Conservation (phyloP, 2,329 filamentous ascomycete genomes). For the Cytospora mali region DNA sequence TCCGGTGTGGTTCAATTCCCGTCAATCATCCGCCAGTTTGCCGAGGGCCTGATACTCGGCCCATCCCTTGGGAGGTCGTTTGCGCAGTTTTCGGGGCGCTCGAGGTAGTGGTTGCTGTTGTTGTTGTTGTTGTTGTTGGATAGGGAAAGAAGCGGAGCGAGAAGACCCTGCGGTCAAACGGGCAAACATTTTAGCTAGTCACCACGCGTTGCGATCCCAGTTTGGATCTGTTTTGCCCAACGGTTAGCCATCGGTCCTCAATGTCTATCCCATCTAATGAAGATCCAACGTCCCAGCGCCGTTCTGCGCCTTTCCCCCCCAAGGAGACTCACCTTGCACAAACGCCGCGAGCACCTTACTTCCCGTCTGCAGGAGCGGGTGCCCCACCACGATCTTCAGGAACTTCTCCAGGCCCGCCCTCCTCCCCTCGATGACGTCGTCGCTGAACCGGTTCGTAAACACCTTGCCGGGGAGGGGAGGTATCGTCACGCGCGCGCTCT, state of each 20-base stretch:
- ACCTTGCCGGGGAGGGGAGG: slow-evolving; percentile 95
- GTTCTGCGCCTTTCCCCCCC: no score
- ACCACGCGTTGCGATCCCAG: slow-evolving; percentile 93
- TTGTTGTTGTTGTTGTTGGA: slow-evolving; percentile 21
- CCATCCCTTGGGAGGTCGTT: slow-evolving; percentile 40
- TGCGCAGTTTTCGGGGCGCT: slow-evolving; percentile 47
- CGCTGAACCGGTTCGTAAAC: slow-evolving; percentile 96
- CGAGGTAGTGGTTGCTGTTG: slow-evolving; percentile 33
- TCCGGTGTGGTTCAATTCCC: slow-evolving; percentile 5
- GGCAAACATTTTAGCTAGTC: slow-evolving; percentile 44
- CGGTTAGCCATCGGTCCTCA: neutral
- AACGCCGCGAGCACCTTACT: slow-evolving; percentile 96
- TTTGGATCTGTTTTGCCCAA: slow-evolving; percentile 64
- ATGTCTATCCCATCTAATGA: no score
- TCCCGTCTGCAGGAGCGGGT: slow-evolving; percentile 94
- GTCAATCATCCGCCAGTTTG: slow-evolving; percentile 27
- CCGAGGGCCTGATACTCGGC: slow-evolving; percentile 35
- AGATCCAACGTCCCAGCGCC: neutral
- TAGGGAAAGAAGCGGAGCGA: slow-evolving; percentile 20
- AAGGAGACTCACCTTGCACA: slow-evolving; percentile 75
- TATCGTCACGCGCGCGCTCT: slow-evolving; percentile 91
- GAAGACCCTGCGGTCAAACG: slow-evolving; percentile 33
- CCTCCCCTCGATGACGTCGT: slow-evolving; percentile 96
- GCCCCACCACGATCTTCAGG: slow-evolving; percentile 94
- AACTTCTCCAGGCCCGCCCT: slow-evolving; percentile 92